phyloP scores from a whole-genome alignment of 2,329 filamentous ascomycete genomes.

The Aureobasidium mangrovei region DNA sequence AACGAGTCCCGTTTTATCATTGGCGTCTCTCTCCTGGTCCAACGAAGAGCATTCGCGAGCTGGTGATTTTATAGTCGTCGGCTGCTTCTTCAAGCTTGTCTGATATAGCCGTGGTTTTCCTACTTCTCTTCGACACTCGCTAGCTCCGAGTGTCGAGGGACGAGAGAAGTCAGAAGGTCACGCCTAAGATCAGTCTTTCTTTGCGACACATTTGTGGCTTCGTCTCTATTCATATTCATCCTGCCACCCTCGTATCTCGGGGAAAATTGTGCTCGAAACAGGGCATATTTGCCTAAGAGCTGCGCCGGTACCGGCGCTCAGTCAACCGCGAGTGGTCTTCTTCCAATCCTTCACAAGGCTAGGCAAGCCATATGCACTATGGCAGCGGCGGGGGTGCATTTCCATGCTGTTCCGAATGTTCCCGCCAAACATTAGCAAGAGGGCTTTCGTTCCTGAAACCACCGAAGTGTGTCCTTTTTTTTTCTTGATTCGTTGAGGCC shows the following conservation, averaged over 20 bases:
- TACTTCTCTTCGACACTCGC: too few relatives aligned
- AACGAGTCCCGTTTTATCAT: too few relatives aligned
- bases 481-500: not conserved
- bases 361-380: not conserved
- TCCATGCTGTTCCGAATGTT: conserved; percentile 1
- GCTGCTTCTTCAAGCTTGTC: too few relatives aligned
- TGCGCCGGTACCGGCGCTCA: not conserved
- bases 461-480: conserved; percentile 7
- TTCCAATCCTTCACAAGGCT: not conserved
- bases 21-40: too few relatives aligned
- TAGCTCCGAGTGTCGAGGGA: too few relatives aligned
- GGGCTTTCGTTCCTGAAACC: not conserved
- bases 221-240: too few relatives aligned
- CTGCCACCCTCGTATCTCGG: not conserved
- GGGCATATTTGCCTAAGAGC: not conserved
- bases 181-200: too few relatives aligned
- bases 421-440: not conserved
- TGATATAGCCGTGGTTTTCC: too few relatives aligned
- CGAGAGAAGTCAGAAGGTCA: too few relatives aligned
- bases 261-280: not conserved
- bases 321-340: not conserved
- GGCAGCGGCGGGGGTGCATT: not conserved
- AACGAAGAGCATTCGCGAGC: too few relatives aligned
- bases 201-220: not conserved
- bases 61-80: too few relatives aligned